phyloP scores from a whole-genome alignment of 1,284 basidiomycete species.

The Porogramme epimiltina region DNA sequence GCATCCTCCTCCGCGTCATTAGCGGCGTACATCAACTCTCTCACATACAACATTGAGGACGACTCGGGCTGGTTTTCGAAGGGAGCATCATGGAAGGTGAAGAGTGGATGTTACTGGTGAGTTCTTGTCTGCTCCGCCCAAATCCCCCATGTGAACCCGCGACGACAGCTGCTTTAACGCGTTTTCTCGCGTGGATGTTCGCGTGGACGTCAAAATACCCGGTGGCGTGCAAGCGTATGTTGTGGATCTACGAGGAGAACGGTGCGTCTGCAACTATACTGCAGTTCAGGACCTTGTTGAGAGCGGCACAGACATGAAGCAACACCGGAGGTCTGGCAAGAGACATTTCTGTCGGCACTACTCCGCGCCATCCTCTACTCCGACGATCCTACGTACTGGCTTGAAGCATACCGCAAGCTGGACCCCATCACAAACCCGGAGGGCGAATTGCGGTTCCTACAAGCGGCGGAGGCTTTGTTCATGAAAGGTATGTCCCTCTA shows the following conservation, averaged over 20 bases:
- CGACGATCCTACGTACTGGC: constrained; percentile 89
- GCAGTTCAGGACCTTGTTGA: not conserved
- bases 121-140: constrained; percentile 27
- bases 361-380: constrained; percentile 93
- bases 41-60: constrained; percentile 95
- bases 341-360: constrained; percentile 94
- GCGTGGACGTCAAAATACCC: constrained; percentile 98
- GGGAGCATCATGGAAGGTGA: constrained; percentile 87
- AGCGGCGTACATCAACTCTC: constrained; percentile 97
- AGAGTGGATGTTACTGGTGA: constrained; percentile 93
- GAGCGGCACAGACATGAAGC: constrained; percentile 75
- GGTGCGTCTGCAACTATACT: constrained; percentile 49
- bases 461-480: constrained; percentile 90
- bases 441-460: constrained; percentile 87
- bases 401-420: constrained; percentile 94
- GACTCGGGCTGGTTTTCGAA: constrained; percentile 92
- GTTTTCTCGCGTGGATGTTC: constrained; percentile 94
- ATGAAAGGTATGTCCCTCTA: constrained; percentile 66
- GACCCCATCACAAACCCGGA: constrained; percentile 93
- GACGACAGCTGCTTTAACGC: constrained; percentile 89
- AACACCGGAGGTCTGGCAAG: constrained; percentile 93
- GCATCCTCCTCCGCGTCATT: constrained; percentile 96
- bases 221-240: constrained; percentile 96
- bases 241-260: constrained; percentile 91
- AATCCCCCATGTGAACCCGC: not conserved